Evolutionary conservation across 2,329 filamentous ascomycete genomes (phyloP), one percentile per base, ranked within the genome.

Genomic region (Periconia sp.): DNA sequence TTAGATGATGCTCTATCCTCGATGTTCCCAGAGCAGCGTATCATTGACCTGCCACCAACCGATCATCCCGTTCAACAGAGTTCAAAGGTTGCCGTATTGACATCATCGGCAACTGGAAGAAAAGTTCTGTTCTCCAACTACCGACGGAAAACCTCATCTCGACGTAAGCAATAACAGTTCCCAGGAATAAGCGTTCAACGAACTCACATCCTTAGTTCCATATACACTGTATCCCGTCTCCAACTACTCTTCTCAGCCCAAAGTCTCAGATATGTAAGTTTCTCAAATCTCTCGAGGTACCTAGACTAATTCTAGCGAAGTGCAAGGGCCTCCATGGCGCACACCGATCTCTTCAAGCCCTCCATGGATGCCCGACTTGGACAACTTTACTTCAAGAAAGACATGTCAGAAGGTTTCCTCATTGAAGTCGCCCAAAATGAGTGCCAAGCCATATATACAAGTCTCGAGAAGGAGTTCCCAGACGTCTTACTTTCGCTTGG

Each of bases 111-210:
- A 4, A 46, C 41, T 10, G 41, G 41, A 8, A 38, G 46, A 23
- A 49, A 45, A 13, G 42, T 46, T n/a, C 18, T 49, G 6, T 46
- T 49, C 23, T 45, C 46, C 11, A 49, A 49, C 26, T 49, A 45
- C 36, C 46, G 46, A 2, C 31, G 42, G n/a, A 41, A 37, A 26
- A 19, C 31, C 13, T 39, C 41, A 12, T 29, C 34, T 4, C 35
- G 33, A 29, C 31, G 46, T 48, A 24, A 29, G 43, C 21, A n/a
- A 11, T n/a, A 11, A 19, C 21, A 6, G 17, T 4, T 4, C 28
- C 8, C 28, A 7, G 11, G 16, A 24, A 7, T n/a, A 12, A 35
- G 15, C 4, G 30, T 21, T 16, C n/a, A 18, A 12, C 15, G 32
- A 5, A 21, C 24, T 19, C 26, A 18, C 15, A 21, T 13, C 13